A percentile compares a stretch with the other conserved stretches of the same genome.
phyloP scores from a whole-genome alignment of 2,329 filamentous ascomycete species.

The Taxawa tesnikishii region DNA sequence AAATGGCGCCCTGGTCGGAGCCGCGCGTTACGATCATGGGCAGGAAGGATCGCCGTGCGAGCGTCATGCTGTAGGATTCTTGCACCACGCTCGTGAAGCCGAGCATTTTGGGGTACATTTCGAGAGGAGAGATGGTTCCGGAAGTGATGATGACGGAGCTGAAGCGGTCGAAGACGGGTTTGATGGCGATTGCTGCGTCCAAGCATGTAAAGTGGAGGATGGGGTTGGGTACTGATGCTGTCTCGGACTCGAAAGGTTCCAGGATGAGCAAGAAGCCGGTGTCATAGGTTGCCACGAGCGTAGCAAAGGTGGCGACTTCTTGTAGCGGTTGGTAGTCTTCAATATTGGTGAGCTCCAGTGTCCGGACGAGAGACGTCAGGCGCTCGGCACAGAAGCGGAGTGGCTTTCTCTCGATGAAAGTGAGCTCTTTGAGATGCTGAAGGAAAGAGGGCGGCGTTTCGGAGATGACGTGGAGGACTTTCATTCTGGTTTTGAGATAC shows the following conservation, averaged over 20 bases:
- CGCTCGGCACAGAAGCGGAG: constrained; percentile 89
- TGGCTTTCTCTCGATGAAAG: constrained; percentile 95
- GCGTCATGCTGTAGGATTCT: constrained; percentile 94
- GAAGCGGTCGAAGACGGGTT: constrained; percentile 93
- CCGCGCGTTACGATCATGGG: constrained; percentile 96
- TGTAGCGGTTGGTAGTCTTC: constrained; percentile 96
- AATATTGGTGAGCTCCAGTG: constrained; percentile 90
- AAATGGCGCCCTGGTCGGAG: constrained; percentile 85
- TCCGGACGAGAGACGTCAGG: constrained; percentile 85
- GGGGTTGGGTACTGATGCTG: constrained; percentile 88
- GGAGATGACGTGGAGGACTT: constrained; percentile 91
- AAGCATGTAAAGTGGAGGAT: constrained; percentile 95
- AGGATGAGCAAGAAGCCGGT: constrained; percentile 91
- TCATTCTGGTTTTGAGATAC: constrained; percentile 92
- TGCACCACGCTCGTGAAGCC: constrained; percentile 86
- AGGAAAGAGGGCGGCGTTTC: constrained; percentile 93
- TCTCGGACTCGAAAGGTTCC: constrained; percentile 94
- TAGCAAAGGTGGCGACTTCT: constrained; percentile 95
- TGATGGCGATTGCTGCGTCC: constrained; percentile 95
- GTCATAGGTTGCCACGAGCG: constrained; percentile 90
- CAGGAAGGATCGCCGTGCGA: constrained; percentile 86
- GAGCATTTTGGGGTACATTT: constrained; percentile 99
- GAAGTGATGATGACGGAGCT: constrained; percentile 98
- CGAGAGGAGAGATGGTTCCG: constrained; percentile 87
- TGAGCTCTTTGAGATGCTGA: constrained; percentile 83